A percentile compares a stretch with the other conserved stretches of the same genome.
phyloP scores from a whole-genome alignment of 441 rosid species.

The Mallotus japonicus region DNA sequence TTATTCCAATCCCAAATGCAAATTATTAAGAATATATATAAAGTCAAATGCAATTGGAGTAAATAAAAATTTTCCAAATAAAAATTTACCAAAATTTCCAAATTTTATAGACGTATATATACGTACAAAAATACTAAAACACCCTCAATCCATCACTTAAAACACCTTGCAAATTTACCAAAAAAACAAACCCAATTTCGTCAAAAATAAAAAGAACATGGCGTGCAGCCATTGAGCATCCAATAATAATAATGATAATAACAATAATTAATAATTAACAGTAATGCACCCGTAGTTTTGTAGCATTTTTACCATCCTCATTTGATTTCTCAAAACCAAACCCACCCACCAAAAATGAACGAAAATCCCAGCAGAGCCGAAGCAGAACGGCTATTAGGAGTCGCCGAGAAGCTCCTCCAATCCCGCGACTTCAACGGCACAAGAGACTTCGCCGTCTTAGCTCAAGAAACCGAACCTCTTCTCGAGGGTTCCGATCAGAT shows the following conservation, averaged over 20 bases:
- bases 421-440: conserved; percentile 65
- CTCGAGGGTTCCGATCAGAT: conserved; percentile 94
- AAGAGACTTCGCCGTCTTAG: conserved; percentile 72
- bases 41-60: too few species aligned
- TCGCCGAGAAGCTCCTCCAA: conserved; percentile 78
- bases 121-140: too few species aligned
- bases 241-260: too few species aligned
- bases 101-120: too few species aligned
- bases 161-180: background rate
- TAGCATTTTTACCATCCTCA: background rate
- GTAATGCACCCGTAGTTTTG: conserved; percentile 8
- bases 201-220: background rate
- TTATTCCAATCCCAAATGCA: too few species aligned
- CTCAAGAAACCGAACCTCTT: conserved; percentile 78
- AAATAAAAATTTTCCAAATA: too few species aligned
- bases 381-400: conserved; percentile 81
- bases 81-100: too few species aligned
- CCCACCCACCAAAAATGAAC: conserved; percentile 38
- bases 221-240: conserved; percentile 5
- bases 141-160: too few species aligned
- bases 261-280: too few species aligned
- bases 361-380: conserved; percentile 48
- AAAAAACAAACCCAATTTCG: background rate
- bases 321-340: background rate
- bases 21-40: too few species aligned